Base-by-base conservation (phyloP, 164 flowering plant genomes). In the Umbilicus rupestris region DNA sequence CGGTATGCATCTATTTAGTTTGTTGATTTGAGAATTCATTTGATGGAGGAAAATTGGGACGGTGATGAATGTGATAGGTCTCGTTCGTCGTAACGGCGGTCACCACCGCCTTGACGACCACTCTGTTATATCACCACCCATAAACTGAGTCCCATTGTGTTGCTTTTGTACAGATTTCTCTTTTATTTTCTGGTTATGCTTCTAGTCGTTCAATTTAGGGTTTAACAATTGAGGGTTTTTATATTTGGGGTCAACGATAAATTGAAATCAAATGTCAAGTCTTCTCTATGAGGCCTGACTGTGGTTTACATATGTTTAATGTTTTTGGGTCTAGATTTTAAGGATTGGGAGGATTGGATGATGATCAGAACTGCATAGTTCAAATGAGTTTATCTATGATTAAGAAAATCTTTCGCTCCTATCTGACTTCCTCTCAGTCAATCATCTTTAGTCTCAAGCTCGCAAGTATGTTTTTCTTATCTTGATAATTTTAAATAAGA, bases 341-440 rank as follows among this genome's bases (percentile, higher is more conserved):
- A 15, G 0, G 26, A 28, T 28, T 26, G 7, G 3, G 60, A 55
- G 60, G 60, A 55, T 55, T 55, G 60, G 7, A 55, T 55, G 60
- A 55, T 55, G 60, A 55, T 55, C 7, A 55, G 60, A 55, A 52
- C n/a, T 55, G 60, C 60, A 55, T 55, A 55, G 60, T 55, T 55
- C 60, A 55, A 12, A 55, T 55, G 60, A 55, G 11, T 49, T 49
- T 55, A 14, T 10, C 15, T 12, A 10, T 55, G 60, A 55, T 28
- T 55, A 55, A 55, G 0, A 26, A 55, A 10, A 55, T 55, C 35
- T 55, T 55, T 55, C 60, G 60, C 60, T 55, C 60, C 60, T 55
- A 55, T 55, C 60, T 55, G 60, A 55, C 60, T 26, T 26, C 31
- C 60, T 55, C 60, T 55, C 60, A 26, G 12, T 55, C 24, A n/a